Percentiles rank a stretch among this genome's conserved stretches.
These are phyloP conservation scores for Quercus engelmannii DNA, from an alignment of 306 rosid genomes.

Conservation along the genomic window DNA sequence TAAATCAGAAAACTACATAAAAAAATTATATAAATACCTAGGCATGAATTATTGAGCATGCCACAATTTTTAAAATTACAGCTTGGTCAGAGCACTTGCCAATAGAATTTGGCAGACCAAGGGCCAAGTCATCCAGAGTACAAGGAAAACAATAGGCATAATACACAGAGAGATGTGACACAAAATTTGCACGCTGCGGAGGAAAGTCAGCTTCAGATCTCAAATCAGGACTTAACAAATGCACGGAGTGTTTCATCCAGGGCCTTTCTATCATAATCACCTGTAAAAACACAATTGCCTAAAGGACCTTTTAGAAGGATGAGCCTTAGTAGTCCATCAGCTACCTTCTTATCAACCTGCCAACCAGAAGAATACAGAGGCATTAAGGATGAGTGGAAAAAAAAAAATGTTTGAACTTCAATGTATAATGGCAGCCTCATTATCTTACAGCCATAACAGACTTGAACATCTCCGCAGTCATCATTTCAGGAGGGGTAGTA, in stretches of 20 bases:
- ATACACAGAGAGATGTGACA: constrained; percentile 16
- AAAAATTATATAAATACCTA: neutral
- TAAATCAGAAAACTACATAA: neutral
- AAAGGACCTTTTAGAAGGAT: constrained; percentile 87
- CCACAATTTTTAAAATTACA: constrained; percentile 35
- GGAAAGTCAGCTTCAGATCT: neutral
- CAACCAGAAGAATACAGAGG: constrained; percentile 23
- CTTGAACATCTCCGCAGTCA: constrained; percentile 86
- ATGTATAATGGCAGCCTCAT: neutral
- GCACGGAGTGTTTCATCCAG: constrained; percentile 75
- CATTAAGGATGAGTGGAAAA: constrained; percentile 1
- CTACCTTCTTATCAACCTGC: constrained; percentile 96
- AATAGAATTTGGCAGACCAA: constrained; percentile 1
- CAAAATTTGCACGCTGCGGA: constrained; percentile 8
- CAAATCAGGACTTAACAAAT: constrained; percentile 66
- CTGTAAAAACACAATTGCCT: constrained; percentile 84
- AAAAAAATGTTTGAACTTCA: neutral
- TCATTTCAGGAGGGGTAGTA: constrained; percentile 54
- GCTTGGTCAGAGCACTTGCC: constrained; percentile 19
- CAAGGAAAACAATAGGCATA: constrained; percentile 16
- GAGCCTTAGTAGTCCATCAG: constrained; percentile 87
- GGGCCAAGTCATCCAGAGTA: neutral
- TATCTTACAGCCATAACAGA: constrained; percentile 87
- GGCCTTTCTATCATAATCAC: constrained; percentile 84
- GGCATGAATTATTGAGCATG: constrained; percentile 28